Percentiles rank a stretch among this genome's conserved stretches.
These are phyloP conservation scores for Cucumis cinereus DNA, from an alignment of 306 rosid genomes.

Conservation along the genomic window DNA sequence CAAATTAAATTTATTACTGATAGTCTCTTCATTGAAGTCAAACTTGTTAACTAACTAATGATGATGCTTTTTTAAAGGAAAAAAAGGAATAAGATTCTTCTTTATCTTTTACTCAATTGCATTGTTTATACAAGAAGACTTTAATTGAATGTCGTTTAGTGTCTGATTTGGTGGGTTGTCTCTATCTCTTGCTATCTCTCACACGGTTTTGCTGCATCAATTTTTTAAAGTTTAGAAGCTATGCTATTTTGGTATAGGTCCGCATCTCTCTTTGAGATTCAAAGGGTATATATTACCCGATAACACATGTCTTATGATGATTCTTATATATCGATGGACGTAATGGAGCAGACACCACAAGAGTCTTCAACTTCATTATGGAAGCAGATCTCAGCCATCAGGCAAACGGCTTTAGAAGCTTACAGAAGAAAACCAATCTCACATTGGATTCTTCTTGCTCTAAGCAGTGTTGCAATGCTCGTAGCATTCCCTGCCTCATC, in stretches of 20 bases:
- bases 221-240: neutral
- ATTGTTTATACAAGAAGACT: neutral
- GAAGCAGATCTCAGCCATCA: constrained; percentile 29
- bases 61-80: neutral
- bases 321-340: constrained; percentile 11
- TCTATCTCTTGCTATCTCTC: neutral
- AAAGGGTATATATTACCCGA: neutral
- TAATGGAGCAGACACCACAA: constrained; percentile 34
- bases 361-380: constrained; percentile 24
- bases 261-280: neutral
- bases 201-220: neutral
- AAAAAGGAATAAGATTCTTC: neutral
- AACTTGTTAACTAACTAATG: neutral
- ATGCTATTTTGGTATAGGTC: neutral
- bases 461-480: constrained; percentile 67
- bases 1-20: neutral
- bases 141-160: neutral
- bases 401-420: constrained; percentile 21
- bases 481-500: constrained; percentile 86
- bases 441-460: constrained; percentile 63
- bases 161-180: neutral
- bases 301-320: neutral
- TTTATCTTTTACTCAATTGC: neutral
- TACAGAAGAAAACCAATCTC: constrained; percentile 54
- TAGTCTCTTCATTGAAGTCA: neutral